A percentile compares a stretch with the other conserved stretches of the same genome.
Evolutionary conservation across 2,329 filamentous ascomycete species (phyloP).

Genomic region (Pseudogymnoascus sp.): DNA sequence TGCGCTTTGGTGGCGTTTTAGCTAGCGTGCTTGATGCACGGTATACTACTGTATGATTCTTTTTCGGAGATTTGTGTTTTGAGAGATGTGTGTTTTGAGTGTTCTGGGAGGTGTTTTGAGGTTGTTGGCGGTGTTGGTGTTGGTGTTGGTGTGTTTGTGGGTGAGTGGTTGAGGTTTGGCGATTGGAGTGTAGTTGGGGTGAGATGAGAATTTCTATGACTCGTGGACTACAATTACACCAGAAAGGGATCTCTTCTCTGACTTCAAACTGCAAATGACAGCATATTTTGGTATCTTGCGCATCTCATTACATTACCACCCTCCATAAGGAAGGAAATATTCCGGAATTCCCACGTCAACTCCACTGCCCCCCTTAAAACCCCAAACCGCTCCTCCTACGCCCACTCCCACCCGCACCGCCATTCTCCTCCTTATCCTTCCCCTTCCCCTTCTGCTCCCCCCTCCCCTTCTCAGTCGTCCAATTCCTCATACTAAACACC

Average conservation of each 20-base stretch:
- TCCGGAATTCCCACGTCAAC: background rate
- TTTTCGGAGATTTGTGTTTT: background rate
- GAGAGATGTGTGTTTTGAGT: background rate
- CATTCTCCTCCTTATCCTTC: background rate
- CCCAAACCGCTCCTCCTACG: background rate
- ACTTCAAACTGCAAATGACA: background rate
- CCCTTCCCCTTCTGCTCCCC: background rate
- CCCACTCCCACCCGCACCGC: background rate
- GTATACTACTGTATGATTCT: conserved; percentile 6
- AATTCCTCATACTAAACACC: background rate
- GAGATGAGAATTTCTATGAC: background rate
- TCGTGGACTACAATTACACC: background rate
- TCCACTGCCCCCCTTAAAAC: background rate
- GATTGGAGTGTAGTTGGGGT: background rate
- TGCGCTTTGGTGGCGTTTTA: conserved; percentile 1
- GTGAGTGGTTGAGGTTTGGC: background rate
- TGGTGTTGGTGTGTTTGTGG: background rate
- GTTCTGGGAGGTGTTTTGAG: background rate
- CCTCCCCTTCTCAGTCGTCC: background rate
- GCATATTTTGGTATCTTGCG: background rate
- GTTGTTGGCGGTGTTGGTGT: background rate
- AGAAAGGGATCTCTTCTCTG: too few species aligned
- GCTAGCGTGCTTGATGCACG: background rate
- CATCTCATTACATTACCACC: background rate
- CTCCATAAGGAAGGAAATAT: too few species aligned